Evolutionary conservation across 2,329 filamentous ascomycete genomes (phyloP).

Genomic region (Pseudocercospora crystallina): DNA sequence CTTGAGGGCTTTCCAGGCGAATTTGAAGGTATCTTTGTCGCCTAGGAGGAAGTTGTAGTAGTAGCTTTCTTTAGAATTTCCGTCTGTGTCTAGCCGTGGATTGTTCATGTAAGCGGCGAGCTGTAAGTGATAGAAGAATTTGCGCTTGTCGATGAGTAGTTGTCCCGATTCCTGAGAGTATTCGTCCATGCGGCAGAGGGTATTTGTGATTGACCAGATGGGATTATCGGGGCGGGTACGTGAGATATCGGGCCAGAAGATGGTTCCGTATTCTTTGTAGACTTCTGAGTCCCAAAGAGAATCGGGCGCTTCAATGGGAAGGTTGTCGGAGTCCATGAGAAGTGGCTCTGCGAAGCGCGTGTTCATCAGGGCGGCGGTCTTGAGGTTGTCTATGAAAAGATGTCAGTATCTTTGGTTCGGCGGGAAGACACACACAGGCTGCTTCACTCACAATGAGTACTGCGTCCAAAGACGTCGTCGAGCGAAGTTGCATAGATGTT

Average conservation of each 20-base stretch:
- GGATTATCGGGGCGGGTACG: constrained; percentile 35
- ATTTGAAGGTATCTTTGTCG: constrained; percentile 40
- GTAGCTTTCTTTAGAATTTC: constrained; percentile 12
- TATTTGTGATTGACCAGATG: constrained; percentile 39
- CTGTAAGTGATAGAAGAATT: constrained; percentile 41
- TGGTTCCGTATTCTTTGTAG: constrained; percentile 33
- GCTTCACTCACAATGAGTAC: constrained; percentile 15
- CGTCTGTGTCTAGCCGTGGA: constrained; percentile 15
- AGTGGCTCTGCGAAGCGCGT: constrained; percentile 39
- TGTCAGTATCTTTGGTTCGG: constrained; percentile 20
- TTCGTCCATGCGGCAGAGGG: constrained; percentile 36
- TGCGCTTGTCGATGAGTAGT: constrained; percentile 38
- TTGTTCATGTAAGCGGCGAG: constrained; percentile 38
- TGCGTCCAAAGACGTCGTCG: constrained; percentile 9
- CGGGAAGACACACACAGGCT: background rate
- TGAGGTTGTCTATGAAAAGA: constrained; percentile 29
- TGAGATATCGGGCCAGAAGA: constrained; percentile 42
- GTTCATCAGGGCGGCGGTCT: constrained; percentile 38
- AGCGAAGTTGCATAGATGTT: constrained; percentile 26
- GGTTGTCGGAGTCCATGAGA: constrained; percentile 40
- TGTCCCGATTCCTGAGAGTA: constrained; percentile 40
- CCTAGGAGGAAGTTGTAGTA: constrained; percentile 37
- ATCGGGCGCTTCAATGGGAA: constrained; percentile 35
- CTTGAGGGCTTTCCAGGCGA: constrained; percentile 38
- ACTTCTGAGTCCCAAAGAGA: constrained; percentile 31